A percentile compares a stretch with the other conserved stretches of the same genome.
Conservation (phyloP, 2,329 filamentous ascomycete genomes). For the Endocalyx cinctus region DNA sequence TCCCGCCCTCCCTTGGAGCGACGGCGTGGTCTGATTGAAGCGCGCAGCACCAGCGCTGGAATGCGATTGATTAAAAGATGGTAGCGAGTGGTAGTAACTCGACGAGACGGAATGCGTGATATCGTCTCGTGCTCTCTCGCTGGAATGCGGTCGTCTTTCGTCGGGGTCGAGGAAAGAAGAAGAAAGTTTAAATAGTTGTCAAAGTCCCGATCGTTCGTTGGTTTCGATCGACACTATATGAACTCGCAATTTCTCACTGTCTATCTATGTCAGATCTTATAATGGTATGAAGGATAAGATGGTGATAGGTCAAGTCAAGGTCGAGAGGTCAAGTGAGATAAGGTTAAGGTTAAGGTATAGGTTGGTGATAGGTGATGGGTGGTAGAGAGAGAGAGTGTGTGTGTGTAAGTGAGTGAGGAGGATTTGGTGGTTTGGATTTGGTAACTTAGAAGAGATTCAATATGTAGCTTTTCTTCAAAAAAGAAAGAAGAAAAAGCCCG, state of each 20-base stretch:
- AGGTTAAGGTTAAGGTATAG: too few relatives aligned
- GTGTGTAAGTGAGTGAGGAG: conserved; percentile 1
- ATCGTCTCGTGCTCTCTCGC: neutral
- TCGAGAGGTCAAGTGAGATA: too few relatives aligned
- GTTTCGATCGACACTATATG: conserved; percentile 22
- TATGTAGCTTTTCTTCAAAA: conserved; percentile 12
- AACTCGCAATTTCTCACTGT: too few relatives aligned
- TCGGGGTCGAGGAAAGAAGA: conserved; percentile 8
- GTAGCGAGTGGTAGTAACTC: conserved; percentile 8
- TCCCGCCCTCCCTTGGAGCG: conserved; percentile 27
- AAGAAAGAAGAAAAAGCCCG: conserved; percentile 11
- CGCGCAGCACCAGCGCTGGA: conserved; percentile 20
- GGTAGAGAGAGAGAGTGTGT: conserved; percentile 1
- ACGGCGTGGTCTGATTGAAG: conserved; percentile 20
- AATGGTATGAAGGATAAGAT: conserved; percentile 6
- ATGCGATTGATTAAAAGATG: conserved; percentile 7
- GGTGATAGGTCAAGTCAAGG: too few relatives aligned
- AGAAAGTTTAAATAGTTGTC: conserved; percentile 5
- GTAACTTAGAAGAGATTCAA: conserved; percentile 27
- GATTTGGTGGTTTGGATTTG: conserved; percentile 21
- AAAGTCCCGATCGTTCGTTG: conserved; percentile 9
- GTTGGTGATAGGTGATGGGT: conserved; percentile 3
- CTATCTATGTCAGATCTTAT: too few relatives aligned
- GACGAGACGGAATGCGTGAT: conserved; percentile 18
- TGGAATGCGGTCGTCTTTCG: conserved; percentile 14